Base-by-base conservation (phyloP, 2,329 filamentous ascomycete species). In the Leptographium lundbergii region DNA sequence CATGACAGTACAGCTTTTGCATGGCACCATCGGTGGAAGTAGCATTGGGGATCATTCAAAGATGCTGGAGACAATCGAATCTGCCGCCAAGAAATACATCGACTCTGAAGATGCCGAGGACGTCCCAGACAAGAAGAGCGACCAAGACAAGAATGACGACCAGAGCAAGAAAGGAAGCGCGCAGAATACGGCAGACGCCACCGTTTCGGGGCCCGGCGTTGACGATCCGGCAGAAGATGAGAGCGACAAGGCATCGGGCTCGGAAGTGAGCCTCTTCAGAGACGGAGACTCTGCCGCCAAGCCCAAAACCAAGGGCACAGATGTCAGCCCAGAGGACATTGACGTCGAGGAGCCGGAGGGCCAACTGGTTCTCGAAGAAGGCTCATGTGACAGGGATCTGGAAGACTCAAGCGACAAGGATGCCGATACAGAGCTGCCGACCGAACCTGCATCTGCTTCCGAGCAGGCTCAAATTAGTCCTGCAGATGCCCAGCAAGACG, bases 41-140 rank as follows among this genome's bases (percentile, higher is more conserved):
- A 17, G 1, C 25, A 17, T 68, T 2, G 65, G 73, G 27, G 61
- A 74, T 36, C 76, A 78, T 45, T 73, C 77, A 59, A 75, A 79
- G 9, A 73, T 77, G 4, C 65, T 83, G 24, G 74, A 79, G 9
- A 70, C 73, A 22, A 78, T 84, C 39, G 74, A 77, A 60, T 72
- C 71, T 45, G 81, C 80, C 3, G 75, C 79, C 0, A 73, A 71
- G 53, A 76, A 77, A 59, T 84, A 81, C 58, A 68, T 82, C 1
- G 71, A 73, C 9, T 71, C 22, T 6, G 53, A 56, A n/a, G 53
- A 53, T 7, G 11, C 19, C 2, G 24, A 19, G 6, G 19, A 9
- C n/a, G 48, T 27, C 25, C n/a, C 19, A n/a, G 19, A 52, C 2
- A 25, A 42, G 32, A 29, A 24, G 13, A 17, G 14, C 14, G 39